phyloP scores from a whole-genome alignment of 1,284 basidiomycete genomes.

The Leccinum cinnamomeum region DNA sequence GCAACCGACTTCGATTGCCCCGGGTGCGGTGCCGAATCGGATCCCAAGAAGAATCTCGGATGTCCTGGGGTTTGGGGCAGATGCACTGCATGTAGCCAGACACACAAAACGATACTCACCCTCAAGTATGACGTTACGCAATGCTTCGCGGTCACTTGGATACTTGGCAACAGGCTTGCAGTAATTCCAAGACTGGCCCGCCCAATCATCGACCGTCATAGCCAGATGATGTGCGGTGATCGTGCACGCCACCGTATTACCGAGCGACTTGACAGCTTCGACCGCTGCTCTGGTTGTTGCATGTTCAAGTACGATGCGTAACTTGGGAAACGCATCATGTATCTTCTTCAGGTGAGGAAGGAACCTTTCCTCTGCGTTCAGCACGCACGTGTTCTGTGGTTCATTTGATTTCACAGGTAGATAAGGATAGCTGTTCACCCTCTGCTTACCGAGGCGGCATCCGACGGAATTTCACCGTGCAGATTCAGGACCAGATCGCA shows the following conservation, averaged over 20 bases:
- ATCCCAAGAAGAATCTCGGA: constrained; percentile 96
- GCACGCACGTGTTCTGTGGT: constrained; percentile 81
- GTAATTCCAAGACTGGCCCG: constrained; percentile 93
- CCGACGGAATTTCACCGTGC: constrained; percentile 97
- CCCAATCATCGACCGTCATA: constrained; percentile 96
- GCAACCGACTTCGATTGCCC: constrained; percentile 77
- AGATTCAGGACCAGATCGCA: constrained; percentile 94
- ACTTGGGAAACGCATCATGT: constrained; percentile 83
- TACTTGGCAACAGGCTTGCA: constrained; percentile 99
- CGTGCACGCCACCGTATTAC: constrained; percentile 90
- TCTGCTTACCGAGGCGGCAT: constrained; percentile 64
- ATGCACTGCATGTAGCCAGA: background rate
- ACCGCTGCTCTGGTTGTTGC: constrained; percentile 97
- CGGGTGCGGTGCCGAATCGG: constrained; percentile 95
- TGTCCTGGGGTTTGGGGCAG: constrained; percentile 57
- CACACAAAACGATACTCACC: constrained; percentile 44
- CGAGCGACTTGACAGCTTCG: constrained; percentile 85
- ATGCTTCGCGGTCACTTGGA: constrained; percentile 86
- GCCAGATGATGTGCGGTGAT: constrained; percentile 98
- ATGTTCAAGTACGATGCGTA: constrained; percentile 97
- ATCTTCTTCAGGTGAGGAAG: constrained; percentile 86
- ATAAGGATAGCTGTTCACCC: constrained; percentile 1
- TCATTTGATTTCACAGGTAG: constrained; percentile 6
- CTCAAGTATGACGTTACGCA: constrained; percentile 79
- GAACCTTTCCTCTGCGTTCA: constrained; percentile 94